Evolutionary conservation across 2,329 filamentous ascomycete species (phyloP).

Genomic region (Epichloe typhina): DNA sequence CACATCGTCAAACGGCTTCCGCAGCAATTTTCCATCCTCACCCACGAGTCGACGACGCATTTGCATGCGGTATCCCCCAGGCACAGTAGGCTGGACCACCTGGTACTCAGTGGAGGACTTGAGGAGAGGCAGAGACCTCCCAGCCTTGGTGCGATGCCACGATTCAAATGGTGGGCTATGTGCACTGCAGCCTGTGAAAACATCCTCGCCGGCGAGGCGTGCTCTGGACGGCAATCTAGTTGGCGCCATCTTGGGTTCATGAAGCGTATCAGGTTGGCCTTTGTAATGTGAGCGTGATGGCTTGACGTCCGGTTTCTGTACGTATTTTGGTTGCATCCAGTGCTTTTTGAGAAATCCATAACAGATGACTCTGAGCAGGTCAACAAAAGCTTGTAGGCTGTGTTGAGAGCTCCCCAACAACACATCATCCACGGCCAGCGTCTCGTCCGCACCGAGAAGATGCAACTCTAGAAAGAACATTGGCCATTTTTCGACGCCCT

Average conservation of each 20-base stretch:
- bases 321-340: slow-evolving; percentile 45
- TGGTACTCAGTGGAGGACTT: neutral
- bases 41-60: slow-evolving; percentile 21
- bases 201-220: neutral
- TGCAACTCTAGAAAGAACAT: slow-evolving; percentile 74
- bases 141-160: slow-evolving; percentile 25
- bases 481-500: slow-evolving; percentile 68
- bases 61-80: neutral
- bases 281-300: neutral
- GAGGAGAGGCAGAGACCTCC: slow-evolving; percentile 9
- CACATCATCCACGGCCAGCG: slow-evolving; percentile 23
- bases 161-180: slow-evolving; percentile 8
- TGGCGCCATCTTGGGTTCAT: neutral
- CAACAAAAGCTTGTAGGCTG: slow-evolving; percentile 33
- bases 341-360: slow-evolving; percentile 66
- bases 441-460: slow-evolving; percentile 16
- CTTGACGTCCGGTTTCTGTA: slow-evolving; percentile 6
- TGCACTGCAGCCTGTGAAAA: neutral
- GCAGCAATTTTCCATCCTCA: slow-evolving; percentile 26
- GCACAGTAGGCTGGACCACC: neutral
- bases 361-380: slow-evolving; percentile 55
- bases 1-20: slow-evolving; percentile 31
- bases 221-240: neutral
- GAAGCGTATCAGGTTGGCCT: neutral
- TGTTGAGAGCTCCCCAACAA: slow-evolving; percentile 33